Evolutionary conservation across 345 rosid species (phyloP).

Genomic region (Microcos paniculata): DNA sequence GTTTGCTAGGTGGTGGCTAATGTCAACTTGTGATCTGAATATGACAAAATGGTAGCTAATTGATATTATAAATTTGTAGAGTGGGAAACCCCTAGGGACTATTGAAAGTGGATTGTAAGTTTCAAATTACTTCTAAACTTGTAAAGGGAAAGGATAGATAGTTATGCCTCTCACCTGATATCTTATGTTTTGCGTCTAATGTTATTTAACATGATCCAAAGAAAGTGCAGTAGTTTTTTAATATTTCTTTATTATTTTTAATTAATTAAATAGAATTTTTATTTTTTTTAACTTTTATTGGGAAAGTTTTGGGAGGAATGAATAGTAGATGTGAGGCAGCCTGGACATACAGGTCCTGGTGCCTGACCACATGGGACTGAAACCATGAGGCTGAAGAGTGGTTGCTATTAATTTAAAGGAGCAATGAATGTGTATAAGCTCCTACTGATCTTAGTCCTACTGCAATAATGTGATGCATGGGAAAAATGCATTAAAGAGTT

Average conservation of each 20-base stretch:
- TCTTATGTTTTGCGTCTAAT: not conserved
- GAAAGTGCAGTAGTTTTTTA: not conserved
- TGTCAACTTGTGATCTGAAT: no score
- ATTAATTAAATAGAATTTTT: not conserved
- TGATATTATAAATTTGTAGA: not conserved
- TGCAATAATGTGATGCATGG: not conserved
- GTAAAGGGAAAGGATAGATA: not conserved
- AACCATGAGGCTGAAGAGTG: not conserved
- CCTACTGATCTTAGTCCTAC: not conserved
- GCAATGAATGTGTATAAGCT: not conserved
- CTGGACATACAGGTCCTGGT: no score
- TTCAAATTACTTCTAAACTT: not conserved
- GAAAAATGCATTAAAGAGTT: not conserved
- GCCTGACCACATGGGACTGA: not conserved
- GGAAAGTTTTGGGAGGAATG: not conserved
- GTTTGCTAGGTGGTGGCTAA: no score
- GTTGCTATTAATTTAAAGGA: not conserved
- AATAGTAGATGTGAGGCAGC: not conserved
- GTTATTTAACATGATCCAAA: not conserved
- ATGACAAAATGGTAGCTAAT: not conserved
- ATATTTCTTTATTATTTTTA: not conserved
- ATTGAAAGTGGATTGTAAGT: not conserved
- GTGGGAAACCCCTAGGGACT: not conserved
- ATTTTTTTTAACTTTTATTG: not conserved
- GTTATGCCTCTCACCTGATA: not conserved